These are phyloP conservation scores for Sarcodon sp. DNA, from an alignment of 768 basidiomycete species.

Conservation along the genomic window DNA sequence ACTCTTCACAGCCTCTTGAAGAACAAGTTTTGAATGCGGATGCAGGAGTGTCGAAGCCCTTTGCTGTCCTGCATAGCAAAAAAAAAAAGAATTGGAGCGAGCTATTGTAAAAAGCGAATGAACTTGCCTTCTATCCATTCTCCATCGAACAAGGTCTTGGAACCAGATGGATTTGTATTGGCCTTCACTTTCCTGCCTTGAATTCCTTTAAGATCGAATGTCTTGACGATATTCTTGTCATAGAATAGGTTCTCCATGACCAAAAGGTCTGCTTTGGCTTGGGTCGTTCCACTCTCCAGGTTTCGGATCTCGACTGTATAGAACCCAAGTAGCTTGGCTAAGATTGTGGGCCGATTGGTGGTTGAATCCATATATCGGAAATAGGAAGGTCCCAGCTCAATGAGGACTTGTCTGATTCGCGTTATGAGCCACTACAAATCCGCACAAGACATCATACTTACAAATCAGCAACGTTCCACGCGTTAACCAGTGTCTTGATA, in stretches of 20 bases:
- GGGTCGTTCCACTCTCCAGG: conserved; percentile 48
- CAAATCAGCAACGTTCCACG: conserved; percentile 82
- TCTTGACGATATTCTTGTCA: conserved; percentile 49
- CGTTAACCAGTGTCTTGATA: conserved; percentile 76
- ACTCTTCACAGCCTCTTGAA: conserved; percentile 52
- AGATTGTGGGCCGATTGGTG: conserved; percentile 47
- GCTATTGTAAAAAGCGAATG: neutral
- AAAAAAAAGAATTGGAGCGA: neutral
- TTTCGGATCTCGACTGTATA: conserved; percentile 71
- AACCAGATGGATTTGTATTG: conserved; percentile 19
- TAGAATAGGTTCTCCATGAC: conserved; percentile 86
- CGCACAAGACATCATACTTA: conserved; percentile 21
- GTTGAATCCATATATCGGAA: conserved; percentile 70
- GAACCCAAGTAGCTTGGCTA: conserved; percentile 75
- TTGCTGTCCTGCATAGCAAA: conserved; percentile 38
- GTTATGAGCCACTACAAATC: neutral
- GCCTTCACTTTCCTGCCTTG: conserved; percentile 62
- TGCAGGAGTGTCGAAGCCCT: conserved; percentile 49
- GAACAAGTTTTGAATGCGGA: conserved; percentile 61
- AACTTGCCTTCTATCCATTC: conserved; percentile 71
- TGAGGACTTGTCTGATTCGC: conserved; percentile 52
- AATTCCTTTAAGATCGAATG: conserved; percentile 79
- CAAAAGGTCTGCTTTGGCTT: conserved; percentile 61
- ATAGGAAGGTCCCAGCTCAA: conserved; percentile 68
- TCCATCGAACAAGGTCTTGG: conserved; percentile 62